phyloP scores from a whole-genome alignment of 192 early-diverging fungal species.

The Mortierella hygrophila region DNA sequence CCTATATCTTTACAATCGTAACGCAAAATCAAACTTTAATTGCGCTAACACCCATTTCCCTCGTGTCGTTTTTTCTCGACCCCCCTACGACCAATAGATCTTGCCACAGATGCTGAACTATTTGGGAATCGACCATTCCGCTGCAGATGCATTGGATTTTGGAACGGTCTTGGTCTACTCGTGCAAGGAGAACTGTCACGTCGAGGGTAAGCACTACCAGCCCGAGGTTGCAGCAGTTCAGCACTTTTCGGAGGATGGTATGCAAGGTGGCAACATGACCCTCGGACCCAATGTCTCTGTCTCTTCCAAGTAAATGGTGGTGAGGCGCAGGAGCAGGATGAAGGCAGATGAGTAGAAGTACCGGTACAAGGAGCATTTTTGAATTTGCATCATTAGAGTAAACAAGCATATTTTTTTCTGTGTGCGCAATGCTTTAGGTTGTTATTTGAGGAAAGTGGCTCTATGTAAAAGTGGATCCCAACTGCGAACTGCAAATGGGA shows the following conservation, averaged over 20 bases:
- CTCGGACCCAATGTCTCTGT: constrained; percentile 30
- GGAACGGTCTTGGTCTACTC: constrained; percentile 91
- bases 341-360: not conserved
- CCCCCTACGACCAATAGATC: constrained; percentile 61
- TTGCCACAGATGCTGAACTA: constrained; percentile 91
- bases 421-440: not conserved
- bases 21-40: no score
- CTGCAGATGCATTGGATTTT: constrained; percentile 86
- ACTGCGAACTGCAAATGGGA: not conserved
- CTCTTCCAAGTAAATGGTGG: constrained; percentile 26
- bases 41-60: no score
- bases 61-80: not conserved
- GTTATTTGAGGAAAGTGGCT: not conserved
- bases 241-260: constrained; percentile 87
- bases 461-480: not conserved
- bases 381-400: no score
- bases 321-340: no score
- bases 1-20: not conserved
- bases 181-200: constrained; percentile 85
- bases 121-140: constrained; percentile 78
- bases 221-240: constrained; percentile 81
- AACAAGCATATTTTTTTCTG: no score
- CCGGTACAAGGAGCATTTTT: not conserved
- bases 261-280: constrained; percentile 60
- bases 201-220: constrained; percentile 66